phyloP scores from a whole-genome alignment of 2,329 filamentous ascomycete species.

The Pseudocercospora fuligena region DNA sequence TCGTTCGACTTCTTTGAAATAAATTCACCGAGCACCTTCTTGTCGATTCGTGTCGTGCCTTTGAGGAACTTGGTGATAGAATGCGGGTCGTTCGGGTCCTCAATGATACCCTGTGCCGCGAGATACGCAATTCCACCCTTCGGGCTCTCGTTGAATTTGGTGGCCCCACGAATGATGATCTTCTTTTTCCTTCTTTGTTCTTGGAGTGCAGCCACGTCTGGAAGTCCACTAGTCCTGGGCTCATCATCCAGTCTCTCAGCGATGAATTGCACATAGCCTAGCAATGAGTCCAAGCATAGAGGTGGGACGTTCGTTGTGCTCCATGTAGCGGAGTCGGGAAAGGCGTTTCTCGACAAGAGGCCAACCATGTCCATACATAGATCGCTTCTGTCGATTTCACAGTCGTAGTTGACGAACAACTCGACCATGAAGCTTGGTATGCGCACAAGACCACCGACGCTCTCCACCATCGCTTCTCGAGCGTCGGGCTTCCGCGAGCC shows the following conservation, averaged over 20 bases:
- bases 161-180: constrained; percentile 83
- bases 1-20: constrained; percentile 91
- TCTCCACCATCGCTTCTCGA: constrained; percentile 97
- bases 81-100: constrained; percentile 72
- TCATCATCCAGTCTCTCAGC: constrained; percentile 80
- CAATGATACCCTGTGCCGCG: constrained; percentile 82
- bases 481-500: constrained; percentile 92
- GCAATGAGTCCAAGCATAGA: constrained; percentile 85
- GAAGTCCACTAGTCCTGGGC: constrained; percentile 67
- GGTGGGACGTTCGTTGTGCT: constrained; percentile 98
- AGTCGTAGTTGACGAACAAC: constrained; percentile 97
- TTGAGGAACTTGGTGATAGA: constrained; percentile 85
- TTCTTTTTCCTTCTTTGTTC: constrained; percentile 81
- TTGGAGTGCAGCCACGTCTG: constrained; percentile 67
- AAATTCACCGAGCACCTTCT: constrained; percentile 88
- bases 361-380: constrained; percentile 96
- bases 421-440: constrained; percentile 96
- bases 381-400: constrained; percentile 87
- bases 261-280: constrained; percentile 90
- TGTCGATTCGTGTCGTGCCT: constrained; percentile 85
- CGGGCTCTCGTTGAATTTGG: constrained; percentile 93
- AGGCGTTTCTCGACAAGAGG: constrained; percentile 87
- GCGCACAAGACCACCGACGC: constrained; percentile 84
- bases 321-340: constrained; percentile 97
- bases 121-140: constrained; percentile 88